These are phyloP conservation scores for Gomphus bonarii DNA, from an alignment of 1,284 basidiomycete genomes.

Conservation along the genomic window DNA sequence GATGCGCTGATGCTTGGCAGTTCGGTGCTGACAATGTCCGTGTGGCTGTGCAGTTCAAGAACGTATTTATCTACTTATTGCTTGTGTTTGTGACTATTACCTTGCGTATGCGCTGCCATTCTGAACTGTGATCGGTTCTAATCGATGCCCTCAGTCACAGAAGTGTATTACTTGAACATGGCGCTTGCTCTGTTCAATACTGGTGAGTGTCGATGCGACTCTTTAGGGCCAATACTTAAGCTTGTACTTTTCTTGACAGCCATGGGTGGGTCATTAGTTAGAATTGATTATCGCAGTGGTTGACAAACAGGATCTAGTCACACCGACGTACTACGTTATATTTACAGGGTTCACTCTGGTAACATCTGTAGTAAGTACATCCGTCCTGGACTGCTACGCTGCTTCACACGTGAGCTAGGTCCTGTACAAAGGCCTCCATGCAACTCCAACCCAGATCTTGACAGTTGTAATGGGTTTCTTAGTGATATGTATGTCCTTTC, in stretches of 20 bases:
- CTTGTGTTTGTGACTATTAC: conserved; percentile 81
- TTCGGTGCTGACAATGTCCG: background rate
- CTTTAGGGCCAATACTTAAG: conserved; percentile 8
- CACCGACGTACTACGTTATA: conserved; percentile 78
- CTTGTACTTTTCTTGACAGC: conserved; percentile 30
- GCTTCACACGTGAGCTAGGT: conserved; percentile 33
- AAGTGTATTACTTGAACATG: conserved; percentile 95
- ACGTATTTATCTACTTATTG: conserved; percentile 79
- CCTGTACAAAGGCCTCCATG: conserved; percentile 85
- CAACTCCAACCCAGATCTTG: conserved; percentile 66
- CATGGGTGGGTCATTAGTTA: conserved; percentile 49
- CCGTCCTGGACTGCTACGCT: background rate
- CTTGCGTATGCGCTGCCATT: conserved; percentile 38
- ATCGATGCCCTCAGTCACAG: conserved; percentile 45
- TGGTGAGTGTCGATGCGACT: conserved; percentile 32
- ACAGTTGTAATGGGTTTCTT: conserved; percentile 90
- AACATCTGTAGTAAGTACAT: conserved; percentile 58
- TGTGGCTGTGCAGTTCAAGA: conserved; percentile 24
- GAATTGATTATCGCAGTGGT: conserved; percentile 13
- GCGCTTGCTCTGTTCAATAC: conserved; percentile 95
- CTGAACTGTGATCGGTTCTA: conserved; percentile 16
- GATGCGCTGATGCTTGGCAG: background rate
- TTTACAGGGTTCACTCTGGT: conserved; percentile 83
- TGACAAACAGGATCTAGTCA: conserved; percentile 37
- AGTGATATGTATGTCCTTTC: conserved; percentile 49